phyloP scores from a whole-genome alignment of 495 filamentous ascomycete species.

The Gamarada debralockiae region DNA sequence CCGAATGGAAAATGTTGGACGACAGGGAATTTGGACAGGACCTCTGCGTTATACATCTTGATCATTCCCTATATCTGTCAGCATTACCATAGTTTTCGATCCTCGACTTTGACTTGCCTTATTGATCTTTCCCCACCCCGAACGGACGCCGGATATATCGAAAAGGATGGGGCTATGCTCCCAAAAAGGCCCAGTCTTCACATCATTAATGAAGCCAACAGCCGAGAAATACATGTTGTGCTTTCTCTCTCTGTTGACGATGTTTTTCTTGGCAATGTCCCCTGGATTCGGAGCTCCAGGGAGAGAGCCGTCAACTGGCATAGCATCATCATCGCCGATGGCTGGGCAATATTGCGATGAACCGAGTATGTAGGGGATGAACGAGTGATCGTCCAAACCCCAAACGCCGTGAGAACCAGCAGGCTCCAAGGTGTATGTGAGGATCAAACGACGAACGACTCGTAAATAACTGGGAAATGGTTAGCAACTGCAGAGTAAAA shows the following conservation, averaged over 20 bases:
- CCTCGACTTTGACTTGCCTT: slow-evolving; percentile 53
- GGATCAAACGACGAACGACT: slow-evolving; percentile 78
- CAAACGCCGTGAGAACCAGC: slow-evolving; percentile 95
- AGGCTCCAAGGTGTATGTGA: slow-evolving; percentile 92
- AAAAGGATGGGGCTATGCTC: slow-evolving; percentile 94
- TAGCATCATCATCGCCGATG: slow-evolving; percentile 53
- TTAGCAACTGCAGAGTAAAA: not conserved
- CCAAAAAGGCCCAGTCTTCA: slow-evolving; percentile 97
- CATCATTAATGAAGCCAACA: slow-evolving; percentile 97
- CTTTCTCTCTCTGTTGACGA: slow-evolving; percentile 65
- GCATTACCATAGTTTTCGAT: slow-evolving; percentile 11
- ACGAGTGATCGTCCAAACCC: slow-evolving; percentile 96
- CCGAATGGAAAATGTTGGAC: slow-evolving; percentile 98
- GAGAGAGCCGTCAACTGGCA: slow-evolving; percentile 72
- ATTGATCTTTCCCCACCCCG: slow-evolving; percentile 98
- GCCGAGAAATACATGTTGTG: slow-evolving; percentile 95
- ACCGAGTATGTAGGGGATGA: slow-evolving; percentile 95
- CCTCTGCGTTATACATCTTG: slow-evolving; percentile 95
- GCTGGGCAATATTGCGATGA: slow-evolving; percentile 82
- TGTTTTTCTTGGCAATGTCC: slow-evolving; percentile 58
- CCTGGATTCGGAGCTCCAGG: slow-evolving; percentile 64
- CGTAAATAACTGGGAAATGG: slow-evolving; percentile 59
- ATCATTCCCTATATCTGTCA: slow-evolving; percentile 66
- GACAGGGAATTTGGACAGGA: slow-evolving; percentile 89
- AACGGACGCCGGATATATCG: slow-evolving; percentile 85